A percentile compares a stretch with the other conserved stretches of the same genome.
Evolutionary conservation across 441 rosid species (phyloP).

Genomic region (Jatropha multifida): DNA sequence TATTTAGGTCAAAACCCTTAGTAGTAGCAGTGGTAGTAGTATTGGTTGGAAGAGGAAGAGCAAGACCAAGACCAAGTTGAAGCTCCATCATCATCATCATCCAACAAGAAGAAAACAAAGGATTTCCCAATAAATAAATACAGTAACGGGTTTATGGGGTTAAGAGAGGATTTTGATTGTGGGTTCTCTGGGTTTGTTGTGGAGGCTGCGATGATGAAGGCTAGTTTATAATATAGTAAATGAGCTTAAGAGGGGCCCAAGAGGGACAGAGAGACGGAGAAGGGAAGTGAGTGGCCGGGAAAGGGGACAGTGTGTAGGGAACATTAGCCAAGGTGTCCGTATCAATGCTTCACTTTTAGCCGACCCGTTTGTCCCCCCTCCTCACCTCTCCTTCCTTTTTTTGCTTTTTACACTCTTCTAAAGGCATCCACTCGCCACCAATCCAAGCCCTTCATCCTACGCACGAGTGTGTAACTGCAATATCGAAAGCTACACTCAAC

Average conservation of each 20-base stretch:
- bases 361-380: constrained; percentile 40
- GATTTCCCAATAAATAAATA: not conserved
- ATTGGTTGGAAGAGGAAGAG: constrained; percentile 44
- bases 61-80: constrained; percentile 45
- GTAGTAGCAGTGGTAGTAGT: not conserved
- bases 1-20: constrained; percentile 31
- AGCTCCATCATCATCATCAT: constrained; percentile 38
- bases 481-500: too few relatives aligned
- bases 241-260: not conserved
- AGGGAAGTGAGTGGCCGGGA: not conserved
- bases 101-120: constrained; percentile 20
- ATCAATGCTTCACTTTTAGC: constrained; percentile 35
- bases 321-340: constrained; percentile 25
- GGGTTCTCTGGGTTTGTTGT: constrained; percentile 22
- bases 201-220: not conserved
- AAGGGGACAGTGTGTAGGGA: constrained; percentile 28
- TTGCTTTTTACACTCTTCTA: too few relatives aligned
- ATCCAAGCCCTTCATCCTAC: too few relatives aligned
- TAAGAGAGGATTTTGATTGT: not conserved
- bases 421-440: too few relatives aligned
- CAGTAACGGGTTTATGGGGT: not conserved
- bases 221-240: not conserved
- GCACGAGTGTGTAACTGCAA: too few relatives aligned
- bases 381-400: constrained; percentile 2
- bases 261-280: not conserved